Evolutionary conservation across 2,329 filamentous ascomycete genomes (phyloP), one percentile per base, ranked within the genome.

Genomic region (Phaeomoniella chlamydospora): DNA sequence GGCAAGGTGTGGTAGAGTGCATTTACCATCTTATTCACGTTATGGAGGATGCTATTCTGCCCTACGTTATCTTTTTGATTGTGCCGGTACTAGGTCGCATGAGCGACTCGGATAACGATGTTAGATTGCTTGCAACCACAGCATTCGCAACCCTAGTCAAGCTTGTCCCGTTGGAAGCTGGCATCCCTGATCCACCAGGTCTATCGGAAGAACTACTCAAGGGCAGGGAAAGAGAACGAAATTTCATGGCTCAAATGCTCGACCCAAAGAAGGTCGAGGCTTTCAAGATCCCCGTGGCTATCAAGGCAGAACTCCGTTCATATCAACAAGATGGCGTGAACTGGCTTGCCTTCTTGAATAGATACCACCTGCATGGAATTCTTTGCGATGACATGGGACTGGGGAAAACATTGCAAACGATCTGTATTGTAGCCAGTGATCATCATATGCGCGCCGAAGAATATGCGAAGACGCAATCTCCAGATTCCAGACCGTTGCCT

Each of bases 251-350:
- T 3, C 90, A 98, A 57, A 85, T 98, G 57, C 70, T 98, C 36
- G 90, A 98, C 53, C 82, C 86, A 4, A 93, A 94, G 59, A 98
- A 98, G 59, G 85, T 98, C 15, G 90, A 98, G 56, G 68, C 82
- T 0, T 98, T 96, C 58, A 65, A 80, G 44, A 92, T 98, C 32
- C 90, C 90, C 0, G 90, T 98, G 31, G 82, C 85, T 3, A 98
- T 98, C 65, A 96, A 96, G 58, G 92, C 90, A 0, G 85, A 93
- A 50, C 72, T 98, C 35, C 83, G 90, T 43, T 93, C 87, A 0
- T 98, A 98, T 53, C 92, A 98, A 56, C 90, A 98, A 57, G 90
- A 98, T 37, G 90, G 90, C 54, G 88, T 98, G 52, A 98, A 98
- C 54, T 98, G 90, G 90, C 74, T 98, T 35, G 79, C 92, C 38